Conservation (phyloP, 1,284 basidiomycete species). For the Papiliotrema nemorosa region DNA sequence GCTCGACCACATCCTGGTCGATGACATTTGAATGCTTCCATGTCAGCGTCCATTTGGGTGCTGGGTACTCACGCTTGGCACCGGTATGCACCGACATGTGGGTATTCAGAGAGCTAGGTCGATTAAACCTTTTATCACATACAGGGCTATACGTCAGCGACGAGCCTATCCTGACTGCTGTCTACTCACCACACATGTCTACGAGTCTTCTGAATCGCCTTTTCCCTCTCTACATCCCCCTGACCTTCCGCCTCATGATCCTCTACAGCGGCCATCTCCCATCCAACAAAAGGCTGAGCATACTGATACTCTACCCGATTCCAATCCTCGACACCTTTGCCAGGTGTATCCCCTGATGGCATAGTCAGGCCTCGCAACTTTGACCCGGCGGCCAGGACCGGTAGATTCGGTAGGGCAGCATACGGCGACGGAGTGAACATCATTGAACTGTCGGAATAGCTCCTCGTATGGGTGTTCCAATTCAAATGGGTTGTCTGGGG, state of each 20-base stretch:
- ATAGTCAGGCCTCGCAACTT: too few relatives aligned
- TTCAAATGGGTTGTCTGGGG: too few relatives aligned
- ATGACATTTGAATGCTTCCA: slow-evolving; percentile 56
- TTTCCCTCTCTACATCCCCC: slow-evolving; percentile 1
- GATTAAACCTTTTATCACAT: slow-evolving; percentile 60
- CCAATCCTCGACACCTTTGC: background rate
- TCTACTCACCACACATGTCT: slow-evolving; percentile 6
- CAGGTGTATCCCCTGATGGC: too few relatives aligned
- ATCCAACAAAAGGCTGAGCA: background rate
- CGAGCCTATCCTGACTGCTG: background rate
- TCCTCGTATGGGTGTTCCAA: too few relatives aligned
- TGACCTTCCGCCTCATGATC: background rate
- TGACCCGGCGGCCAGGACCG: too few relatives aligned
- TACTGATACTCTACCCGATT: background rate
- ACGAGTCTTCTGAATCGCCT: background rate
- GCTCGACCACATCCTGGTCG: slow-evolving; percentile 54
- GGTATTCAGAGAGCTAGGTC: slow-evolving; percentile 61
- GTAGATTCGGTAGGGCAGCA: too few relatives aligned
- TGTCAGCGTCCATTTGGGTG: slow-evolving; percentile 10
- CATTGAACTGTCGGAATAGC: too few relatives aligned
- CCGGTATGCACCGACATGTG: slow-evolving; percentile 68
- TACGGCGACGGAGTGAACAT: too few relatives aligned
- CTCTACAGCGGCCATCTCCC: background rate
- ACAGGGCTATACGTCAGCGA: slow-evolving; percentile 42
- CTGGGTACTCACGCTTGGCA: slow-evolving; percentile 57